These are phyloP conservation scores for Cercospora sp. DNA, from an alignment of 2,329 filamentous ascomycete species.

Conservation along the genomic window DNA sequence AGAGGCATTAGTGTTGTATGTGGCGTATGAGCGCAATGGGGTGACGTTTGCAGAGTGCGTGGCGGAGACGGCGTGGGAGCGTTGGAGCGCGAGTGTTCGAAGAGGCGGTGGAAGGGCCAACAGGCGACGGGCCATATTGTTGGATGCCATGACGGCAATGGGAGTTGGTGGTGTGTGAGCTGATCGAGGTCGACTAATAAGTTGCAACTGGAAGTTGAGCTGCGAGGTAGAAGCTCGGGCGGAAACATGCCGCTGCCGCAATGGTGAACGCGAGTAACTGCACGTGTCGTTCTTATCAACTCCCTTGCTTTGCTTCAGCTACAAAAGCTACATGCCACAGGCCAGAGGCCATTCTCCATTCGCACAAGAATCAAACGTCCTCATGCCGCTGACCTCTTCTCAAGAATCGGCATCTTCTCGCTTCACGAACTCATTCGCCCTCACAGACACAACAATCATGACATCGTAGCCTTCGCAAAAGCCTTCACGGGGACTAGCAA, in stretches of 20 bases:
- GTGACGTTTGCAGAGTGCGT: neutral
- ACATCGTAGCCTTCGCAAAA: conserved; percentile 15
- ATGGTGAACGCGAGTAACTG: neutral
- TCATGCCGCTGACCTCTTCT: neutral
- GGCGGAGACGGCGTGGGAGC: conserved; percentile 1
- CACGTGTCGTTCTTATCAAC: neutral
- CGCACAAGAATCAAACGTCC: neutral
- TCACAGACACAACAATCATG: conserved; percentile 6
- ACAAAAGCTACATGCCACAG: neutral
- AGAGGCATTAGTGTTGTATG: conserved; percentile 27
- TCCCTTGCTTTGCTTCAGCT: neutral
- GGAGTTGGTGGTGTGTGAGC: neutral
- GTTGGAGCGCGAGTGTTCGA: conserved; percentile 14
- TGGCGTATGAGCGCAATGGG: conserved; percentile 18
- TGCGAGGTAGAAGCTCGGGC: neutral
- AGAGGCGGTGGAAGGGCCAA: conserved; percentile 15
- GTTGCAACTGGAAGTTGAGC: neutral
- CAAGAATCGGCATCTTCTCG: neutral
- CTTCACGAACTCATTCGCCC: neutral
- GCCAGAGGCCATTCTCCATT: neutral
- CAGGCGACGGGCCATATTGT: conserved; percentile 7
- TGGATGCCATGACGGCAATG: conserved; percentile 10
- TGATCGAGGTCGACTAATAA: neutral
- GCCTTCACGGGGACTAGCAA: conserved; percentile 4
- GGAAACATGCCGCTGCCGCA: neutral